Evolutionary conservation across 805 yeast species (phyloP), one percentile per base, ranked within the genome.

Genomic region (Priceomyces haplophilus): DNA sequence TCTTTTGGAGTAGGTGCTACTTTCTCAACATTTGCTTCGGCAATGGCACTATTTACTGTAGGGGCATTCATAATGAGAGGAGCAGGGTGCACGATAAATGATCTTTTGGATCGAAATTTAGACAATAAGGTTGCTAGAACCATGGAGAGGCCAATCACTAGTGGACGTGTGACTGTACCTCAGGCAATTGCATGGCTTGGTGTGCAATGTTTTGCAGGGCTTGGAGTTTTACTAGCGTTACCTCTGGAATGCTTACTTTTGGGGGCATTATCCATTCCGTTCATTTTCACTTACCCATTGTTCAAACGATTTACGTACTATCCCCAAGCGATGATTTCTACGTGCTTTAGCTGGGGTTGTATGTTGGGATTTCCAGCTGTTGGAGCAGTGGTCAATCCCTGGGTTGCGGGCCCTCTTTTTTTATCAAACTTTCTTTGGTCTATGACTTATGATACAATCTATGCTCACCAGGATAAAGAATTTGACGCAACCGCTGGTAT

Each of bases 51-150:
- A 11, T 93, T 89, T 59, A 82, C 91, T 3, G 70, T 84, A 3
- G 99, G 99, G 11, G 78, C 97, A 0, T 55, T 90, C 31, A 73
- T 91, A 13, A 93, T 95, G 96, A 78, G 99, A 62, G 97, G 98
- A 20, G 97, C 97, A 1, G 99, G 99, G 0, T 93, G 99, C 61
- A 90, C 96, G 0, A 83, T 93, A 42, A 93, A 93, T 60, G 99
- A 93, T 63, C 71, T 91, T 35, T 71, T 83, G 59, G 99, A 93
- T 59, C 71, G 88, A 41, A 74, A 91, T 46, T 70, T 90, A 38
- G 99, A 93, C 56, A 73, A 76, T 49, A 78, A 88, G 61, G 99
- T 93, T 3, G 84, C 85, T 7, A 76, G 99, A 50, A 91, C 98
- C 2, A 78, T 82, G 38, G 88, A 83, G 56, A 73, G 99, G 55